Evolutionary conservation across 78 protist species (phyloP).

Genomic region (slime mould (Dictyostelium discoideum)): dicty_2.7 NC_007089.4:3775501-3776000

Average conservation of each 20-base stretch:
- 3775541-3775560: background rate
- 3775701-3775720: slow-evolving; percentile 84
- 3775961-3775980: slow-evolving; percentile 84
- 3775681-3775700: slow-evolving; percentile 84
- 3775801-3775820: background rate
- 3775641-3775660: slow-evolving; percentile 92
- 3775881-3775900: slow-evolving; percentile 76
- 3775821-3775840: slow-evolving; percentile 15
- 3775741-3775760: slow-evolving; percentile 84
- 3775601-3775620: slow-evolving; percentile 96
- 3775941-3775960: slow-evolving; percentile 90
- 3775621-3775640: slow-evolving; percentile 96
- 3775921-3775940: slow-evolving; percentile 89
- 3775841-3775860: background rate
- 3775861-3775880: slow-evolving; percentile 83
- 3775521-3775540: no score
- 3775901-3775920: slow-evolving; percentile 78
- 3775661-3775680: slow-evolving; percentile 94
- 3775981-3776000: slow-evolving; percentile 85
- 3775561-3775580: slow-evolving; percentile 32
- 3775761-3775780: slow-evolving; percentile 95
- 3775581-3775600: slow-evolving; percentile 91
- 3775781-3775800: slow-evolving; percentile 88
- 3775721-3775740: slow-evolving; percentile 85
- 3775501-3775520: no score